Percentiles rank a stretch among this genome's conserved stretches.
Evolutionary conservation across 768 basidiomycete genomes (phyloP).

Genomic region (Imleria badia): DNA sequence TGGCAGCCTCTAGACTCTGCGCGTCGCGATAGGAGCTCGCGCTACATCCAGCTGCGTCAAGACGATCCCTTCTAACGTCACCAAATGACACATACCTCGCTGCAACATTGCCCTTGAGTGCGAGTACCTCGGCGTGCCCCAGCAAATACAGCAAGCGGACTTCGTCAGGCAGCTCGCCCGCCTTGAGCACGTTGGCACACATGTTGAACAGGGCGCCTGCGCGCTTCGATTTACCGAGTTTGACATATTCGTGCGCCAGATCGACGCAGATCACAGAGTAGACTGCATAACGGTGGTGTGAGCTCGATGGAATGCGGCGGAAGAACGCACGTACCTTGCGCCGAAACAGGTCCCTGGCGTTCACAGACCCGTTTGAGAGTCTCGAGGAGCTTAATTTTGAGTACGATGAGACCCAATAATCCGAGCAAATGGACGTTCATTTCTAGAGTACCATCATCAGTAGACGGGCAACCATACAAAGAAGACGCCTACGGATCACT

Average conservation of each 20-base stretch:
- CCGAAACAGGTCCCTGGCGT: slow-evolving; percentile 37
- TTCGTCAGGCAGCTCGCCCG: slow-evolving; percentile 48
- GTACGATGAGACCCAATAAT: slow-evolving; percentile 61
- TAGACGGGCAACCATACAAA: neutral
- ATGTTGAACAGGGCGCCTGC: slow-evolving; percentile 67
- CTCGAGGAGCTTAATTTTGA: slow-evolving; percentile 67
- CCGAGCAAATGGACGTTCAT: slow-evolving; percentile 63
- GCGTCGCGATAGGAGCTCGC: slow-evolving; percentile 63
- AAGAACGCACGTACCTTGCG: slow-evolving; percentile 44
- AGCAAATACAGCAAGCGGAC: slow-evolving; percentile 56
- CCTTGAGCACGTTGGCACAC: slow-evolving; percentile 45
- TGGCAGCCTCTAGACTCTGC: slow-evolving; percentile 40
- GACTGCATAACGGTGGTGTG: no score
- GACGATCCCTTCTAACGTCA: neutral
- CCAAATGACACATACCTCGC: slow-evolving; percentile 49
- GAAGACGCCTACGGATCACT: slow-evolving; percentile 50
- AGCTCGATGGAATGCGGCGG: neutral
- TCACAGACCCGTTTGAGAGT: slow-evolving; percentile 62
- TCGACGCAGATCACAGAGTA: slow-evolving; percentile 65
- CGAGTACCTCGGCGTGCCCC: slow-evolving; percentile 65
- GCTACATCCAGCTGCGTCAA: slow-evolving; percentile 30
- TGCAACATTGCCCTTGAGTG: slow-evolving; percentile 53
- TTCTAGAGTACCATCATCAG: slow-evolving; percentile 36
- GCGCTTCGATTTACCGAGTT: slow-evolving; percentile 70
- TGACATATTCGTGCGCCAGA: slow-evolving; percentile 77